These are phyloP conservation scores for Claviceps sp. DNA, from an alignment of 2,329 filamentous ascomycete species.

Conservation along the genomic window DNA sequence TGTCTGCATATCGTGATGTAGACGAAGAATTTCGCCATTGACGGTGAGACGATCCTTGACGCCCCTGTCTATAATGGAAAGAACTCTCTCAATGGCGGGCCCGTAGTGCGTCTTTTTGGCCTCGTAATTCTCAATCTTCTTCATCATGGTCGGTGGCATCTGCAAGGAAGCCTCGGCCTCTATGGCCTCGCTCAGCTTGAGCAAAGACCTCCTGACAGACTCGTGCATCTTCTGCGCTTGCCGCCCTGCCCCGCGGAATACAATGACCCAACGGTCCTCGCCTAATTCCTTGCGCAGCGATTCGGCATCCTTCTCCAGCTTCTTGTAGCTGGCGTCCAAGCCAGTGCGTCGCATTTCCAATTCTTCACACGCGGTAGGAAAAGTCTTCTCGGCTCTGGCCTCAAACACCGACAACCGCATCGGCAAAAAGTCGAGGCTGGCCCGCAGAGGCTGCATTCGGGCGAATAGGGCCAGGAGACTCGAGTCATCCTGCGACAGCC, in stretches of 20 bases:
- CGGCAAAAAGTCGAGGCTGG: constrained; percentile 87
- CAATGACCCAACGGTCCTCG: constrained; percentile 90
- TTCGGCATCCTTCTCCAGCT: constrained; percentile 81
- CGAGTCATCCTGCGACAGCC: constrained; percentile 64
- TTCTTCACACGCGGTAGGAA: constrained; percentile 85
- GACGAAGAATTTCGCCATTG: constrained; percentile 82
- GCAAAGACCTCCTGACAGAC: constrained; percentile 76
- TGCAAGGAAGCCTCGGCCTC: constrained; percentile 62
- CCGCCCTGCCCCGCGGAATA: constrained; percentile 83
- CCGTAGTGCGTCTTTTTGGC: constrained; percentile 91
- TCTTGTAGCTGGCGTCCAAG: constrained; percentile 76
- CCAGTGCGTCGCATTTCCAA: constrained; percentile 60
- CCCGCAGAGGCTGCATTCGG: constrained; percentile 84
- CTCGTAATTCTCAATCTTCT: constrained; percentile 87
- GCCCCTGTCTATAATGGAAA: constrained; percentile 91
- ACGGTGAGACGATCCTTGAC: constrained; percentile 90
- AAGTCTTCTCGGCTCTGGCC: constrained; percentile 58
- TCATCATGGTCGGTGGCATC: constrained; percentile 54
- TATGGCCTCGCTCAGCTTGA: constrained; percentile 67
- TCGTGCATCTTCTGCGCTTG: constrained; percentile 96
- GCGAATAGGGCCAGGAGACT: constrained; percentile 83
- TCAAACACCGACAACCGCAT: constrained; percentile 88
- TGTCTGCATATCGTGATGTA: constrained; percentile 75
- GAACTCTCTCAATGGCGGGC: constrained; percentile 78
- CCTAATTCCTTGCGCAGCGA: constrained; percentile 78